phyloP scores from a whole-genome alignment of 352 stramenopile species.

The Pythium phragmitis region DNA sequence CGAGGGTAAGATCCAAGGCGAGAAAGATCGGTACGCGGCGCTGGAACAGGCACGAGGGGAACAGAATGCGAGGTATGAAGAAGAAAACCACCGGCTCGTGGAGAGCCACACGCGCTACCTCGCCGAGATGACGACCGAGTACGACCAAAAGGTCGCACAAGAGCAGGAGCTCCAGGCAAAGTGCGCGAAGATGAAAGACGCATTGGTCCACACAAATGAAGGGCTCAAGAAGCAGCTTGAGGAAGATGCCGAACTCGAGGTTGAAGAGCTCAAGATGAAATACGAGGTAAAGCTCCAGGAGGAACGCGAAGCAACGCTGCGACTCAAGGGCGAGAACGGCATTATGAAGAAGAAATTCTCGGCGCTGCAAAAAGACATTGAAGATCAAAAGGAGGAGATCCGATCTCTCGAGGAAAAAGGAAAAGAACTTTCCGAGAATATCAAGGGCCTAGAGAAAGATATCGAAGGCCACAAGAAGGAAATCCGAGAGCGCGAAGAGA shows the following conservation, averaged over 20 bases:
- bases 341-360: conserved; percentile 98
- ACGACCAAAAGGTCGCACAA: conserved; percentile 86
- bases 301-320: conserved; percentile 89
- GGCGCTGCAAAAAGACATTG: conserved; percentile 92
- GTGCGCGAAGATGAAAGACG: conserved; percentile 58
- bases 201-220: conserved; percentile 87
- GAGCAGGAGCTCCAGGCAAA: conserved; percentile 80
- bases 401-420: conserved; percentile 89
- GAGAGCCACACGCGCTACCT: conserved; percentile 85
- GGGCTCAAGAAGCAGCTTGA: conserved; percentile 90
- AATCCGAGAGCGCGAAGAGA: conserved; percentile 92
- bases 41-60: conserved; percentile 73
- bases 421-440: conserved; percentile 92
- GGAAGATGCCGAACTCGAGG: conserved; percentile 93
- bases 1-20: conserved; percentile 89
- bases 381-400: conserved; percentile 95
- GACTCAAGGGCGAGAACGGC: conserved; percentile 94
- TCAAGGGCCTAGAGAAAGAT: conserved; percentile 91
- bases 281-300: conserved; percentile 91
- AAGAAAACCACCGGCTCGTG: conserved; percentile 76
- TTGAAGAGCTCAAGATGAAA: conserved; percentile 90
- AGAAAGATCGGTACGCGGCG: conserved; percentile 88
- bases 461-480: conserved; percentile 93
- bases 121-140: conserved; percentile 91
- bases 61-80: conserved; percentile 70